Percentiles rank a stretch among this genome's conserved stretches.
phyloP scores from a whole-genome alignment of 768 basidiomycete species.

The Calocybe gangraenosa region DNA sequence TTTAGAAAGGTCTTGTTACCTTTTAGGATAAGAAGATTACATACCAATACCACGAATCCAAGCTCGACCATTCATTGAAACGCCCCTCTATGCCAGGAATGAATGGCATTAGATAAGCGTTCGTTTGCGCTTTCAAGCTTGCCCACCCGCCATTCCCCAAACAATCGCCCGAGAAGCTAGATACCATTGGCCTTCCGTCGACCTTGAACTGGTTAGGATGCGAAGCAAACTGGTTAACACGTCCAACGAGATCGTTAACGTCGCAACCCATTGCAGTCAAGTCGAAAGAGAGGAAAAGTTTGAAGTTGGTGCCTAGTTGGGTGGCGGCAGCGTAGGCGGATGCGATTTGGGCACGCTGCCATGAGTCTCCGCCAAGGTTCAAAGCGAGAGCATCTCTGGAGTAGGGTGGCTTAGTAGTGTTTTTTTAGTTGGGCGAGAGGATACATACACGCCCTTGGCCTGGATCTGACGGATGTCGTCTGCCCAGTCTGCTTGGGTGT shows the following conservation, averaged over 20 bases:
- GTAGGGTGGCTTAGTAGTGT: conserved; percentile 21
- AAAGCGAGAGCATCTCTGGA: conserved; percentile 56
- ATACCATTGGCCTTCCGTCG: conserved; percentile 51
- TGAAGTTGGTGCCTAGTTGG: conserved; percentile 36
- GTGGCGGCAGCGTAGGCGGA: conserved; percentile 50
- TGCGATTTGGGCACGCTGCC: conserved; percentile 44
- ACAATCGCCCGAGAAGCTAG: conserved; percentile 58
- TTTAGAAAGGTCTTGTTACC: too few species aligned
- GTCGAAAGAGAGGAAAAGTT: conserved; percentile 58
- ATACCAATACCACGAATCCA: conserved; percentile 49
- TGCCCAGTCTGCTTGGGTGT: conserved; percentile 35
- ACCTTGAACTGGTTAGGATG: conserved; percentile 55
- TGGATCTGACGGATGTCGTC: conserved; percentile 37
- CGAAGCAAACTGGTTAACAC: conserved; percentile 40
- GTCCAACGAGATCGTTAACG: conserved; percentile 35
- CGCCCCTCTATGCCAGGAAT: conserved; percentile 49
- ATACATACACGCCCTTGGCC: conserved; percentile 37
- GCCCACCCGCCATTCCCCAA: conserved; percentile 51
- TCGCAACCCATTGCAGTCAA: conserved; percentile 48
- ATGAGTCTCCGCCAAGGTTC: conserved; percentile 54
- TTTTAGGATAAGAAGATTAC: too few species aligned
- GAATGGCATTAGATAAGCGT: conserved; percentile 49
- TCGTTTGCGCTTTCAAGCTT: conserved; percentile 41
- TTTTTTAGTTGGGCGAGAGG: background rate
- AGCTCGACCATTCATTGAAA: conserved; percentile 39